Evolutionary conservation across 257 asterid species (phyloP), one percentile per base, ranked within the genome.

Genomic region (Linderniella brevidens): DNA sequence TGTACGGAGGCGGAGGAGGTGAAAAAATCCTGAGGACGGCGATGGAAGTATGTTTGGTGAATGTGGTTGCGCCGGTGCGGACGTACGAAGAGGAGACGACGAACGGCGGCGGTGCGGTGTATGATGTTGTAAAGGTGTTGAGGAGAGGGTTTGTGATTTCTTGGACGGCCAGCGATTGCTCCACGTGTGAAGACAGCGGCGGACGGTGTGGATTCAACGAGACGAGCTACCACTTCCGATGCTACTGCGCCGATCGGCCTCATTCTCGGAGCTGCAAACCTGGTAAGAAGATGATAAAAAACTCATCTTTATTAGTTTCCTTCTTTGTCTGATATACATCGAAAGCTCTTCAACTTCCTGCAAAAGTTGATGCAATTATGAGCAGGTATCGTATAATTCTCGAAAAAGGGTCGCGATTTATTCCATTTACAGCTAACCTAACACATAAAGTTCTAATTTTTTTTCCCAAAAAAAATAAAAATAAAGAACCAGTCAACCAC

Each of bases 201-300:
- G 78, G 81, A 1, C 62, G 65, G n/a, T 74, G 81, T 52, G 81
- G 81, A 1, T 64, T 55, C 17, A 42, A 62, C 16, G 11, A 0
- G 4, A 13, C 0, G 1, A 2, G 6, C 48, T 11, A 9, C 35
- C 35, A n/a, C 1, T 64, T 70, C 13, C 4, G 13, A 52, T 76
- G 86, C 52, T 73, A 47, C 38, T 73, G 81, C 50, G 35, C 69
- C 6, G 71, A 70, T n/a, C 55, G 76, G 36, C 65, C 68, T 46
- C 79, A 75, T 65, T 9, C 57, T 1, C 35, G 1, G n/a, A 13
- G 37, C 4, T 70, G 79, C 63, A 50, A 51, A 53, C 20, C 58
- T 10, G 41, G 78, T 75, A 57, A n/a, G n/a, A n/a, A n/a, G n/a
- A n/a, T n/a, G n/a, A 64, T 25, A 25, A 25, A 25, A 25, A 25